Evolutionary conservation across 1,139 yeast species (phyloP), one percentile per base, ranked within the genome.

Genomic region (Saccharomyces hybrid): DNA sequence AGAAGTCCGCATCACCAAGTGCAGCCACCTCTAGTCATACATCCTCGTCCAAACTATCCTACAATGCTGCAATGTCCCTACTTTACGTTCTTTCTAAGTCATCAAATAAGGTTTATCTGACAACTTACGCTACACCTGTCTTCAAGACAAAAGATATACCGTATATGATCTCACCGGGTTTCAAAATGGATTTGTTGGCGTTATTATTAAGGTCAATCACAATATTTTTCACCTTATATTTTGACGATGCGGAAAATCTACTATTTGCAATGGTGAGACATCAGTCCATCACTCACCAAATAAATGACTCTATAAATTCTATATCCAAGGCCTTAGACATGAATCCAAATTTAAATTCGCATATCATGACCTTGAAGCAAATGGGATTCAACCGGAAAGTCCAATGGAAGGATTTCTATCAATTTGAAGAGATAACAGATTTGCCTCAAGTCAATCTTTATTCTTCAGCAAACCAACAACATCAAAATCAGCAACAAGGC

Each of bases 121-220:
- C 65, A 9, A 58, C 66, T 9, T 62, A 57, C 49, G 52, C 63
- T 23, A 53, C 48, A 16, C 51, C 61, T 34, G 8, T 46, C 41
- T 20, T 42, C 46, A 6, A 48, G n/a, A 16, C 44, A 30, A 54
- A 48, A 16, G 52, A 49, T 8, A 52, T 54, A 2, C 46, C 54
- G 2, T 65, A 63, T 52, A 42, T 59, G 31, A 51, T 54, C 20
- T 63, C 68, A 3, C 66, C 67, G 4, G 69, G 70, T n/a, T 58
- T 73, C 55, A 80, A 86, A 64, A 70, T 83, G 20, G 86, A 84
- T 59, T 66, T 82, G 42, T 69, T 88, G 42, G 85, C 90, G 0
- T 66, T 86, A 20, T 49, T 86, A 16, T 60, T 85, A 1, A 72
- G 87, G 55, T 73, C 85, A 0, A 67, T 84, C 2, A 70, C 79